These are phyloP conservation scores for Suillus subaureus DNA, from an alignment of 768 basidiomycete species.

Conservation along the genomic window DNA sequence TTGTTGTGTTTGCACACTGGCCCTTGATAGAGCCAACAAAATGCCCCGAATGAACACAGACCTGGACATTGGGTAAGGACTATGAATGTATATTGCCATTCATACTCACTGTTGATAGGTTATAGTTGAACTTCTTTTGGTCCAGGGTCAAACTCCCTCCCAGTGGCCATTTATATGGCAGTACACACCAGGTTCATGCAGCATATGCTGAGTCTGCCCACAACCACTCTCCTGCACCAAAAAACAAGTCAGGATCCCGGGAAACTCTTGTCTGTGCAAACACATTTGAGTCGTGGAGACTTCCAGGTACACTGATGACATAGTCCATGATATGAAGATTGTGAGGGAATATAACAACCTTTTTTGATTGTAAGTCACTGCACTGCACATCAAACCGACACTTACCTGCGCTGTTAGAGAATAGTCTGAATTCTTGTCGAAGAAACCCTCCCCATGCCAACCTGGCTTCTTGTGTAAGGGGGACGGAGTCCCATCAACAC, in stretches of 20 bases:
- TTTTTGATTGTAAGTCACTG: neutral
- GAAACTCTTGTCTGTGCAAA: slow-evolving; percentile 2
- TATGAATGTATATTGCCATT: neutral
- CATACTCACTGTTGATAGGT: neutral
- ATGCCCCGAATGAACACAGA: neutral
- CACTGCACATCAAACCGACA: neutral
- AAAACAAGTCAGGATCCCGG: slow-evolving; percentile 1
- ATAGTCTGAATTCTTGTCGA: slow-evolving; percentile 23
- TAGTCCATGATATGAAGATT: slow-evolving; percentile 17
- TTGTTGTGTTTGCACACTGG: no score
- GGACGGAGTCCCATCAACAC: slow-evolving; percentile 11
- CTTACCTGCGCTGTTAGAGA: slow-evolving; percentile 21
- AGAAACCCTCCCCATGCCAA: slow-evolving; percentile 18
- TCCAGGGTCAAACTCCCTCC: neutral
- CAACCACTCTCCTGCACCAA: slow-evolving; percentile 16
- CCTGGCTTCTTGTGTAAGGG: slow-evolving; percentile 20
- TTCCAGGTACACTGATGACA: slow-evolving; percentile 15
- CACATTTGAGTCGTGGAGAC: slow-evolving; percentile 13
- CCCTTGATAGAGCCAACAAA: slow-evolving; percentile 4
- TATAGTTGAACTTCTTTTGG: neutral
- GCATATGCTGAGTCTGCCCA: slow-evolving; percentile 15
- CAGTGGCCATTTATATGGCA: neutral
- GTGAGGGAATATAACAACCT: slow-evolving; percentile 14
- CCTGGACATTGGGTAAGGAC: neutral
- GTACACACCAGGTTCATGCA: slow-evolving; percentile 11